Percentiles rank a stretch among this genome's conserved stretches.
These are phyloP conservation scores for Setaria italica DNA, from an alignment of 202 grass and related monocot species.

Conservation along the genomic window DNA sequence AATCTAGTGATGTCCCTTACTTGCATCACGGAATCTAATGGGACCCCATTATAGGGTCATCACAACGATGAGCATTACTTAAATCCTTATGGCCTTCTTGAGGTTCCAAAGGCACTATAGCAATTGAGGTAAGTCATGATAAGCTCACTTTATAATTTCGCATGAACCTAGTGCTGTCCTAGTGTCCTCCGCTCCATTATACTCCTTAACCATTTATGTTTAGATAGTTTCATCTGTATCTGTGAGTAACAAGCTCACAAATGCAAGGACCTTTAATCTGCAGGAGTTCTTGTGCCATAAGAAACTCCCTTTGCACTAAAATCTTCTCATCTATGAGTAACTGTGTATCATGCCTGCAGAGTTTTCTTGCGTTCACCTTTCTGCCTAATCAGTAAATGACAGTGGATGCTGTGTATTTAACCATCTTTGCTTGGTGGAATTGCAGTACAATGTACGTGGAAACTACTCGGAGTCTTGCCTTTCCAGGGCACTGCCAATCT, in stretches of 20 bases:
- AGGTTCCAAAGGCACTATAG: conserved; percentile 21
- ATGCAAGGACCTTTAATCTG: neutral
- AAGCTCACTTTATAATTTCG: conserved; percentile 15
- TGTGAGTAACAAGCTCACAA: conserved; percentile 16
- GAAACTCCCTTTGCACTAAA: neutral
- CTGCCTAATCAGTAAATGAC: conserved; percentile 54
- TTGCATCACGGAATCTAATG: conserved; percentile 74
- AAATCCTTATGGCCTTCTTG: conserved; percentile 43
- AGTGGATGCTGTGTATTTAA: conserved; percentile 45
- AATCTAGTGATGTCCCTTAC: conserved; percentile 65
- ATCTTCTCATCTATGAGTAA: neutral
- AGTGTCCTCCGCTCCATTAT: neutral
- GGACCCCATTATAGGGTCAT: conserved; percentile 61
- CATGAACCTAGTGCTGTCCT: conserved; percentile 26
- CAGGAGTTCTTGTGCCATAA: neutral
- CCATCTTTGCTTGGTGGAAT: conserved; percentile 40
- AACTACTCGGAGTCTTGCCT: conserved; percentile 35
- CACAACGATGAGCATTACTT: conserved; percentile 44
- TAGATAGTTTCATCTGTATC: conserved; percentile 1
- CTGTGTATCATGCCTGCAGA: neutral
- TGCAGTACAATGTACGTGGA: conserved; percentile 25
- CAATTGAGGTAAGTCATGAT: neutral
- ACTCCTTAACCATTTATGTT: conserved; percentile 14
- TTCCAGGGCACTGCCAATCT: conserved; percentile 39
- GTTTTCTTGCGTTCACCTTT: conserved; percentile 38